Evolutionary conservation across 2,329 filamentous ascomycete species (phyloP).

Genomic region (Leptodontidium sp.): DNA sequence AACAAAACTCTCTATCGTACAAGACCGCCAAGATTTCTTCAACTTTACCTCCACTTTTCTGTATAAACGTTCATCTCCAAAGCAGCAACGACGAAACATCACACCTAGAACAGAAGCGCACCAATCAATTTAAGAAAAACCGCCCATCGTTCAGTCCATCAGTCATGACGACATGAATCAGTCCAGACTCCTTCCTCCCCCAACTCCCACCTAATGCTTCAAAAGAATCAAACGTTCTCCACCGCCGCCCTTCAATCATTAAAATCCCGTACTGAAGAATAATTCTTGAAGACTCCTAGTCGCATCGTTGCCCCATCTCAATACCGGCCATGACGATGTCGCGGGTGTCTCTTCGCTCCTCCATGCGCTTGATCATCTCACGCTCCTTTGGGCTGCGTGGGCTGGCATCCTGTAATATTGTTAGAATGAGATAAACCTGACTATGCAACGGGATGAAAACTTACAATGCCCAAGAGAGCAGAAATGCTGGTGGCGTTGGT

Average conservation of each 20-base stretch:
- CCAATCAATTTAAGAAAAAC: constrained; percentile 24
- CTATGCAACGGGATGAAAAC: constrained; percentile 21
- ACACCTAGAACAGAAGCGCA: constrained; percentile 25
- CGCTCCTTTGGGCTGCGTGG: constrained; percentile 64
- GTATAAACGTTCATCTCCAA: constrained; percentile 24
- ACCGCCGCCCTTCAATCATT: constrained; percentile 28
- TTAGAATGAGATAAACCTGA: constrained; percentile 7
- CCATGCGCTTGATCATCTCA: constrained; percentile 63
- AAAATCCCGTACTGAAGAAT: constrained; percentile 31
- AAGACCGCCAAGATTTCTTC: constrained; percentile 15
- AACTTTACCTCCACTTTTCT: constrained; percentile 14
- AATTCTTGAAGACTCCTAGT: constrained; percentile 29
- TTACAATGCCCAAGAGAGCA: constrained; percentile 64
- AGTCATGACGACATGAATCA: constrained; percentile 24
- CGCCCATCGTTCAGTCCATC: constrained; percentile 23
- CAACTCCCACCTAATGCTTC: constrained; percentile 21
- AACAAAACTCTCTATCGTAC: constrained; percentile 27
- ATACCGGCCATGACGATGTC: constrained; percentile 41
- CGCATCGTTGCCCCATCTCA: constrained; percentile 33
- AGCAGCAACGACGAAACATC: constrained; percentile 21
- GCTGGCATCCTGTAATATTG: constrained; percentile 55
- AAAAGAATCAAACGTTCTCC: constrained; percentile 25
- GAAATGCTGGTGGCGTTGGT: constrained; percentile 62
- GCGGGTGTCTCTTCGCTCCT: constrained; percentile 52
- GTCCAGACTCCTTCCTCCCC: constrained; percentile 4